Evolutionary conservation across 768 basidiomycete genomes (phyloP).

Genomic region (Suillus clintonianus): DNA sequence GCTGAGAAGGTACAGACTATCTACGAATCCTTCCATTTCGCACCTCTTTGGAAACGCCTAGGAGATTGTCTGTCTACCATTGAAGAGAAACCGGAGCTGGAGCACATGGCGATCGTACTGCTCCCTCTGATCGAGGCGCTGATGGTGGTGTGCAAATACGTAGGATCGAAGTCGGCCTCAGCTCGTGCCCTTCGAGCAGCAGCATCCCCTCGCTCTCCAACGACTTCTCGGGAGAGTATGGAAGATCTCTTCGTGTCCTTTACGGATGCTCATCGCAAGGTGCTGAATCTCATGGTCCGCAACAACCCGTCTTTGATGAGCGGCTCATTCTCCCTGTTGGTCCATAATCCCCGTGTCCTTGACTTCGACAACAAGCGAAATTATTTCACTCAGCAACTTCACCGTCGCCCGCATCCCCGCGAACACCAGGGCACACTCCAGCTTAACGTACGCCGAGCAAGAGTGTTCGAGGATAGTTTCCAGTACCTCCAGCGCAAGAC

Average conservation of each 20-base stretch:
- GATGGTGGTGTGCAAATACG: constrained; percentile 99
- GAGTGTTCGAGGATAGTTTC: constrained; percentile 98
- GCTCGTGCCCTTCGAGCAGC: constrained; percentile 61
- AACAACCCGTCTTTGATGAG: constrained; percentile 98
- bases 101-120: constrained; percentile 89
- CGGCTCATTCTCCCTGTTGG: constrained; percentile 94
- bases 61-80: constrained; percentile 88
- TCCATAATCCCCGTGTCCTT: constrained; percentile 93
- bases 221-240: constrained; percentile 73
- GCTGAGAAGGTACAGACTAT: constrained; percentile 84
- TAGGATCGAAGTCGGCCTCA: constrained; percentile 62
- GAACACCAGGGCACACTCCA: constrained; percentile 85
- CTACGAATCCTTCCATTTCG: constrained; percentile 90
- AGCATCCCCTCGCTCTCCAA: constrained; percentile 68
- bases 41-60: constrained; percentile 83
- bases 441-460: constrained; percentile 84
- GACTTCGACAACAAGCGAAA: constrained; percentile 99
- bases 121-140: constrained; percentile 93
- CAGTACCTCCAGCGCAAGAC: constrained; percentile 85
- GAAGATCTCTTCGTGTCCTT: constrained; percentile 92
- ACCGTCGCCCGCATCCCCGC: constrained; percentile 75
- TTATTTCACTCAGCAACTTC: constrained; percentile 91
- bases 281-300: constrained; percentile 96
- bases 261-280: constrained; percentile 90
- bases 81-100: constrained; percentile 76